Evolutionary conservation across 1,284 basidiomycete genomes (phyloP).

Genomic region (Caloboletus inedulis): DNA sequence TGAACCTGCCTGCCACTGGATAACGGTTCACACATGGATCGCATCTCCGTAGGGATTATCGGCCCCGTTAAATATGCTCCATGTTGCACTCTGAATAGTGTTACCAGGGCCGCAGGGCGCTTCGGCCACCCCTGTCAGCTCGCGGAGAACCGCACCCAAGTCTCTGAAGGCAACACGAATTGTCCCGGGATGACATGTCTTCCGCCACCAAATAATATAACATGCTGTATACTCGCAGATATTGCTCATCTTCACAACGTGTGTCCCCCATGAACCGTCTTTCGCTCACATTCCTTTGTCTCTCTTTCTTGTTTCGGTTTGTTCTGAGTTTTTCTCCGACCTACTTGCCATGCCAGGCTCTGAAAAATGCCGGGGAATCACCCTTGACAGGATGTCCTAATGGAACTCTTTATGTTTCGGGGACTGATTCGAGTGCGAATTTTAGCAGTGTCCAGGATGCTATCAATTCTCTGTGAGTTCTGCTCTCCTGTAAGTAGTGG

Average conservation of each 20-base stretch:
- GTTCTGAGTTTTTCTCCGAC: conserved; percentile 41
- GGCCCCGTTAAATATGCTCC: not conserved
- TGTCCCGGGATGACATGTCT: not conserved
- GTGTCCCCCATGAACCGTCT: conserved; percentile 8
- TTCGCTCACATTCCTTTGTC: conserved; percentile 9
- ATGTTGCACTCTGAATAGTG: not conserved
- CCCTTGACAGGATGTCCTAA: conserved; percentile 51
- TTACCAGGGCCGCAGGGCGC: too few relatives aligned
- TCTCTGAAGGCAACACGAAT: not conserved
- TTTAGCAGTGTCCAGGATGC: conserved; percentile 54
- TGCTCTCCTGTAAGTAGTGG: not conserved
- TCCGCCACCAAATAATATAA: not conserved
- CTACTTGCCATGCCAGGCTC: conserved; percentile 49
- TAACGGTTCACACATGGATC: not conserved
- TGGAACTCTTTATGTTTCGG: conserved; percentile 58
- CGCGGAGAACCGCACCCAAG: too few relatives aligned
- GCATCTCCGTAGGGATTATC: too few relatives aligned
- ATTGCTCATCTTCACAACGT: not conserved
- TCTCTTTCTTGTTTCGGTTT: conserved; percentile 5
- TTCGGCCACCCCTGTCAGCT: too few relatives aligned
- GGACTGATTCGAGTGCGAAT: conserved; percentile 41
- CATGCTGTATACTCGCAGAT: not conserved
- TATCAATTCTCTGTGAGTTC: conserved; percentile 48
- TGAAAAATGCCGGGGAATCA: conserved; percentile 41
- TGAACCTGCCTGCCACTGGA: not conserved